Evolutionary conservation across 2,329 filamentous ascomycete genomes (phyloP), one percentile per base, ranked within the genome.

Genomic region (Teratosphaeria pseudoeucalypti): DNA sequence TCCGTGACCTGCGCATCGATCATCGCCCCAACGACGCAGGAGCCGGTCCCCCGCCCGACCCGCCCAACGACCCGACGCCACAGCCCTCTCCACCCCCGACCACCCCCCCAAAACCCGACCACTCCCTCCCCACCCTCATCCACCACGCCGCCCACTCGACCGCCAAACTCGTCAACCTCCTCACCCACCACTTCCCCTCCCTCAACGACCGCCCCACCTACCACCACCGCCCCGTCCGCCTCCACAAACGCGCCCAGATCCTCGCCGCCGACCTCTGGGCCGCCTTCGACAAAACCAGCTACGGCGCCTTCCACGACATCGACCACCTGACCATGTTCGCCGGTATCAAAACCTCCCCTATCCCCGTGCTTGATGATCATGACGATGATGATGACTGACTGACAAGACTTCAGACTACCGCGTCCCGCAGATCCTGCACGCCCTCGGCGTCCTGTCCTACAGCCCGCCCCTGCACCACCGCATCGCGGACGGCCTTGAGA

Each of bases 281-380:
- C 5, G 95, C 91, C 63, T 97, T 97, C 72, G 84, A 92, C 57
- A 91, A 90, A 54, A 79, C 87, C 65, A 80, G 82, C 29, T 92
- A 86, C 68, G 95, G 94, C 34, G 78, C 82, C 32, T 99, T 99
- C 73, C 72, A 84, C 60, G 94, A 99, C 71, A 96, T 99, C 67
- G 88, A 94, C 75, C 90, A 91, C 72, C 88, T 99, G 68, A 99
- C 94, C 62, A 97, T 97, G 87, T 99, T 99, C 78, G 92, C 94
- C 70, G 82, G 81, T 81, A 73, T 29, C 27, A 3, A 29, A 29
- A 29, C 27, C 27, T n/a, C n/a, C n/a, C n/a, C n/a, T n/a, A n/a
- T n/a, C n/a, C n/a, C n/a, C n/a, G n/a, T n/a, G n/a, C n/a, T n/a
- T n/a, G n/a, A n/a, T n/a, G n/a, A n/a, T n/a, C n/a, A n/a, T n/a